Conservation (phyloP, 352 stramenopile genomes). For the Pythium aquatile region DNA sequence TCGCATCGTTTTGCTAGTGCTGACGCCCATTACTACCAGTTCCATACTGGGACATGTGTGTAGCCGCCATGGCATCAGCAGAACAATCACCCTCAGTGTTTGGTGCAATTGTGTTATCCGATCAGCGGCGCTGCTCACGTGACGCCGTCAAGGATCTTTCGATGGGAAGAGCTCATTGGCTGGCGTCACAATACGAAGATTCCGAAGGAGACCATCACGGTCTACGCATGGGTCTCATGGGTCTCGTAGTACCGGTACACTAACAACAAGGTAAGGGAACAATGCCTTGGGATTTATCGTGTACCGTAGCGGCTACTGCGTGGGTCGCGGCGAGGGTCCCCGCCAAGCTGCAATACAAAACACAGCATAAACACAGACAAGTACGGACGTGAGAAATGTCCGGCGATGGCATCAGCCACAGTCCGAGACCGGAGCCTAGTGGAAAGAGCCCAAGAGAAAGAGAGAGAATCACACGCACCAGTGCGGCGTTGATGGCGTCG, state of each 20-base stretch:
- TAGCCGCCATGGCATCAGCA: background rate
- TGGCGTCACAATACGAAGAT: background rate
- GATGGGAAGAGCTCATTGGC: background rate
- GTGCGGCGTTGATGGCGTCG: slow-evolving; percentile 82
- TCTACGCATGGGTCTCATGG: background rate
- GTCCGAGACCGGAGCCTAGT: too few species aligned
- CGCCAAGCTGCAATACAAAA: slow-evolving; percentile 18
- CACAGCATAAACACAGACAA: background rate
- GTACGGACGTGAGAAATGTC: background rate
- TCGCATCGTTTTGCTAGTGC: background rate
- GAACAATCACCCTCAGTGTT: background rate
- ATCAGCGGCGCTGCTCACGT: background rate
- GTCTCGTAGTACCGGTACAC: too few species aligned
- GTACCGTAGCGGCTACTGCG: slow-evolving; percentile 23
- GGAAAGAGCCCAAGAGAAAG: background rate
- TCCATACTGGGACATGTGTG: background rate
- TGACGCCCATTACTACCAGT: slow-evolving; percentile 1
- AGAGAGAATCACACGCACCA: slow-evolving; percentile 22
- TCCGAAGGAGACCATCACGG: background rate
- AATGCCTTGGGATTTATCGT: slow-evolving; percentile 8
- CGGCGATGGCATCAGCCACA: background rate
- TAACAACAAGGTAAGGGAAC: background rate
- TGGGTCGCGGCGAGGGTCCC: slow-evolving; percentile 18
- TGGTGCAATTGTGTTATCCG: background rate
- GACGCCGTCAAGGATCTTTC: background rate